These are phyloP conservation scores for Phytophthora brassicae DNA, from an alignment of 352 stramenopile species.

Conservation along the genomic window DNA sequence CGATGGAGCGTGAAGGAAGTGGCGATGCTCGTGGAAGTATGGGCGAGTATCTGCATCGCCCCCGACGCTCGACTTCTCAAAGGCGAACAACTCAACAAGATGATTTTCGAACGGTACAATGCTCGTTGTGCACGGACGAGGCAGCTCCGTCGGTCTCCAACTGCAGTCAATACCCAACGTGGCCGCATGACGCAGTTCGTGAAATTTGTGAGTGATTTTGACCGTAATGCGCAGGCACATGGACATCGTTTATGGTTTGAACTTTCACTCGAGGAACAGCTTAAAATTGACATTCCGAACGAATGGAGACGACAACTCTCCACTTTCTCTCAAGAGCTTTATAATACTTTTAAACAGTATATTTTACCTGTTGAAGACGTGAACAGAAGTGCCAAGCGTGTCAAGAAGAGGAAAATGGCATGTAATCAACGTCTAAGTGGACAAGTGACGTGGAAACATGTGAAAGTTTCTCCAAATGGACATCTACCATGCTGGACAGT, in stretches of 20 bases:
- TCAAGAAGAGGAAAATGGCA: not conserved
- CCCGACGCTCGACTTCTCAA: not conserved
- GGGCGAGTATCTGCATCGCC: constrained; percentile 7
- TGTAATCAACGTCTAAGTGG: not conserved
- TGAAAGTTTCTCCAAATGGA: not conserved
- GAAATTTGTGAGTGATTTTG: constrained; percentile 17
- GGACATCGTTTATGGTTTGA: constrained; percentile 20
- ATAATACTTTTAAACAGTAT: constrained; percentile 5
- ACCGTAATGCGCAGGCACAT: not conserved
- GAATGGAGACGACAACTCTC: constrained; percentile 19
- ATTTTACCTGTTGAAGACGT: constrained; percentile 4
- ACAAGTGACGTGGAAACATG: not conserved
- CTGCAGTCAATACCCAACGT: constrained; percentile 19
- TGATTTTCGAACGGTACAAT: constrained; percentile 24
- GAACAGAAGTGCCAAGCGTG: not conserved
- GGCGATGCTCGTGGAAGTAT: constrained; percentile 19
- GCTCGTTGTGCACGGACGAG: constrained; percentile 7
- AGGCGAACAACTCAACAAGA: constrained; percentile 9
- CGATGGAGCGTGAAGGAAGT: constrained; percentile 20
- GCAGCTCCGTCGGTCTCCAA: constrained; percentile 12
- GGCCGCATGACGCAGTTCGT: constrained; percentile 17
- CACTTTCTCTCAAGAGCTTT: constrained; percentile 15
- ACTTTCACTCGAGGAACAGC: constrained; percentile 12
- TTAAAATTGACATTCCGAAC: constrained; percentile 3
- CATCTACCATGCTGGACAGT: constrained; percentile 14